These are phyloP conservation scores for Suhomyces sp. DNA, from an alignment of 805 yeast genomes.

Conservation along the genomic window DNA sequence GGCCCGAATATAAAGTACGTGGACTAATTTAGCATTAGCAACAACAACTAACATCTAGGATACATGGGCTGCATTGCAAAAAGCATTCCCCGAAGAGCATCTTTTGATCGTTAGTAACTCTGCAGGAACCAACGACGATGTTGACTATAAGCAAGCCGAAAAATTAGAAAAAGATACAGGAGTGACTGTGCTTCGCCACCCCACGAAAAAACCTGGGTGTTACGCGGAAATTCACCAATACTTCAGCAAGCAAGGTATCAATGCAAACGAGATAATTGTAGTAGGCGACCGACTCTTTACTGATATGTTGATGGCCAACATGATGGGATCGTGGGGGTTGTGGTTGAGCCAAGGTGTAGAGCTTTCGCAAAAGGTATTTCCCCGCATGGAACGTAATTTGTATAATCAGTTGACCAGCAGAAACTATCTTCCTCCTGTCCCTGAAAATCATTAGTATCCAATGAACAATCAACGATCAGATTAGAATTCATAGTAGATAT, in stretches of 20 bases:
- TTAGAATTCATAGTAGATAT: no score
- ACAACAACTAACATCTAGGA: slow-evolving; percentile 11
- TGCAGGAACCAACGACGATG: slow-evolving; percentile 86
- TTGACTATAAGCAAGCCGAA: slow-evolving; percentile 54
- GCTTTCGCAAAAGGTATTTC: slow-evolving; percentile 48
- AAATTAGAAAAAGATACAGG: slow-evolving; percentile 63
- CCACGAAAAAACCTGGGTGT: slow-evolving; percentile 82
- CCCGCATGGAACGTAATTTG: slow-evolving; percentile 49
- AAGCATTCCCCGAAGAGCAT: slow-evolving; percentile 58
- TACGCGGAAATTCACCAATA: slow-evolving; percentile 62
- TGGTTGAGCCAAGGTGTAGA: slow-evolving; percentile 83
- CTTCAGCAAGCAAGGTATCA: slow-evolving; percentile 47
- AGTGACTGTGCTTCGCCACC: slow-evolving; percentile 64
- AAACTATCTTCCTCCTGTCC: slow-evolving; percentile 17
- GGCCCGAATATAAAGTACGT: slow-evolving; percentile 61
- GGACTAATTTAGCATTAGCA: background rate
- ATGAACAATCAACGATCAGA: background rate
- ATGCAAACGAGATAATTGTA: slow-evolving; percentile 68
- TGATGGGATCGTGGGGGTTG: slow-evolving; percentile 82
- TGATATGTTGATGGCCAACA: slow-evolving; percentile 89
- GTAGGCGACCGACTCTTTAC: slow-evolving; percentile 92
- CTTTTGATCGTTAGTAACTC: slow-evolving; percentile 84
- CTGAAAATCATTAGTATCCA: slow-evolving; percentile 1
- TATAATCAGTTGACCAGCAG: slow-evolving; percentile 16
- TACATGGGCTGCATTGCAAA: slow-evolving; percentile 53